Percentiles rank a stretch among this genome's conserved stretches.
These are phyloP conservation scores for Fraxinus latifolia DNA, from an alignment of 305 asterid species.

Conservation along the genomic window DNA sequence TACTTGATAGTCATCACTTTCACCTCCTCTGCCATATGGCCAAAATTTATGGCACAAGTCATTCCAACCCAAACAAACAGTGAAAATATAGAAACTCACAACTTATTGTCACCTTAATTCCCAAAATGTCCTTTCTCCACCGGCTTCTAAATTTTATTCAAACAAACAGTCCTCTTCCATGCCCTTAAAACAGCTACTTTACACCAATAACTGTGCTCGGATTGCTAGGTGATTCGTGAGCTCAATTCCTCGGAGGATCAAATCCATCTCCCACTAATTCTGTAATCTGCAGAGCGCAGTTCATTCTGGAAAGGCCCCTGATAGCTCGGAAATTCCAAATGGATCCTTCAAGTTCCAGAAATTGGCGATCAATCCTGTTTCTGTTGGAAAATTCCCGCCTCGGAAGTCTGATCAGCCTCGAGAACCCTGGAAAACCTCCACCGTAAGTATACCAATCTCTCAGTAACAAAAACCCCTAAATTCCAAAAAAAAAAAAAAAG, in stretches of 20 bases:
- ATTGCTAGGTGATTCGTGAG: constrained; percentile 22
- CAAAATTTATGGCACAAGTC: constrained; percentile 32
- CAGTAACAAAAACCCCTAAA: constrained; percentile 31
- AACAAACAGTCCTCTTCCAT: constrained; percentile 44
- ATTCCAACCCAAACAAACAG: constrained; percentile 26
- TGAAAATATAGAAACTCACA: constrained; percentile 12
- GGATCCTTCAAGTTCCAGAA: constrained; percentile 26
- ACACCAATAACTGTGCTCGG: constrained; percentile 30
- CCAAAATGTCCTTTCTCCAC: constrained; percentile 15
- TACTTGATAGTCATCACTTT: constrained; percentile 32
- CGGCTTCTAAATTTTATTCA: constrained; percentile 17
- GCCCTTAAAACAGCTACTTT: constrained; percentile 25
- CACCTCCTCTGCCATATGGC: constrained; percentile 29
- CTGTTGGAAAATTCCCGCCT: constrained; percentile 21
- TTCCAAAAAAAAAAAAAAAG: background rate
- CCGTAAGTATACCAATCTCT: constrained; percentile 27
- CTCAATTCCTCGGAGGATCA: constrained; percentile 24
- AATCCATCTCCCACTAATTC: constrained; percentile 28
- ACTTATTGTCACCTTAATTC: constrained; percentile 15
- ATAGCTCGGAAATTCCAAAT: constrained; percentile 22
- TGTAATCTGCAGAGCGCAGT: constrained; percentile 20
- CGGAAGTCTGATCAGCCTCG: constrained; percentile 38
- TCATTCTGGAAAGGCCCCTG: constrained; percentile 19
- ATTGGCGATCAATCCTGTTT: constrained; percentile 35
- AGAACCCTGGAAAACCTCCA: constrained; percentile 38